Evolutionary conservation across 1,139 yeast genomes (phyloP).

Genomic region (Blastobotrys serpentis): DNA sequence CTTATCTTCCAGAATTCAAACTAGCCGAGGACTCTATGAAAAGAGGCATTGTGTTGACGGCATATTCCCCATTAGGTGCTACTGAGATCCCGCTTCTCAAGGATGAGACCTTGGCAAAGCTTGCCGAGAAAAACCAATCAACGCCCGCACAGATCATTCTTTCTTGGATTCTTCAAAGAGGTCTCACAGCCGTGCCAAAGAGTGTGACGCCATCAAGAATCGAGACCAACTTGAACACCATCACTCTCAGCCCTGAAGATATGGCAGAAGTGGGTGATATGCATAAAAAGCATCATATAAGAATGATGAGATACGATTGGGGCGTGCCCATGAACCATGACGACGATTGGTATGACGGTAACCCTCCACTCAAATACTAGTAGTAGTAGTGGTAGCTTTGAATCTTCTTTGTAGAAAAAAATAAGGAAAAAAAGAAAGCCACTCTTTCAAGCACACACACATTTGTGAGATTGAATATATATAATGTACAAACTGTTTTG

Average conservation of each 20-base stretch:
- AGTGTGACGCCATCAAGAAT: slow-evolving; percentile 60
- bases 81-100: slow-evolving; percentile 45
- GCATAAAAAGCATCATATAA: background rate
- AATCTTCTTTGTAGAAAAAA: too few relatives aligned
- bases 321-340: slow-evolving; percentile 3
- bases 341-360: slow-evolving; percentile 9
- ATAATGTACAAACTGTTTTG: slow-evolving; percentile 4
- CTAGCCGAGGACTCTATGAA: slow-evolving; percentile 54
- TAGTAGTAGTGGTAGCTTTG: too few relatives aligned
- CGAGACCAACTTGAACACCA: slow-evolving; percentile 50
- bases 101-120: slow-evolving; percentile 43
- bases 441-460: background rate
- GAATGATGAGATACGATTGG: slow-evolving; percentile 2
- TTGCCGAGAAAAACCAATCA: slow-evolving; percentile 55
- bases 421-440: too few relatives aligned
- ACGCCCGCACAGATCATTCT: slow-evolving; percentile 61
- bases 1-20: slow-evolving; percentile 67
- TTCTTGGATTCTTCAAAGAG: slow-evolving; percentile 70
- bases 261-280: background rate
- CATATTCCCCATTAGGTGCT: slow-evolving; percentile 69
- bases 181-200: slow-evolving; percentile 68
- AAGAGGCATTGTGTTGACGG: slow-evolving; percentile 59
- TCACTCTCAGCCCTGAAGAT: slow-evolving; percentile 54
- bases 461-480: background rate
- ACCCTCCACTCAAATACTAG: too few relatives aligned